These are phyloP conservation scores for Phlyctochytrium arcticum DNA, from an alignment of 192 early-diverging fungal species.

Conservation along the genomic window DNA sequence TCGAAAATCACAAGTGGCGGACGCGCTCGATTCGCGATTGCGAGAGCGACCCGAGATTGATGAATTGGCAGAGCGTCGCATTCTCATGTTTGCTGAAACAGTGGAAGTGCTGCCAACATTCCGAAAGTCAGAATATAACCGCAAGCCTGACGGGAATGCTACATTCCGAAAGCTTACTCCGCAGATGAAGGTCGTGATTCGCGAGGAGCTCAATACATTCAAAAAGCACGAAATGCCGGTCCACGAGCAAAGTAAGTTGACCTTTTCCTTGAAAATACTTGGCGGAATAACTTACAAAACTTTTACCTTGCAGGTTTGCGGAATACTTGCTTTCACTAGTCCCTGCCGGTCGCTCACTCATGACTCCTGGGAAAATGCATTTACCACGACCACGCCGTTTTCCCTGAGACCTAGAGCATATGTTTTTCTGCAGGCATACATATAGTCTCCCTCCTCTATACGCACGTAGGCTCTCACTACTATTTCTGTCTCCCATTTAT, in stretches of 20 bases:
- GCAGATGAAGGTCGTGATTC: slow-evolving; percentile 78
- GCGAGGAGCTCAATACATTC: slow-evolving; percentile 92
- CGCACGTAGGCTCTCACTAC: too few species aligned
- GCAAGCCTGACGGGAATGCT: slow-evolving; percentile 74
- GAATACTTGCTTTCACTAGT: slow-evolving; percentile 43
- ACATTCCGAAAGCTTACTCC: slow-evolving; percentile 83
- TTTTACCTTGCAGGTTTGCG: slow-evolving; percentile 22
- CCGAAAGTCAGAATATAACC: slow-evolving; percentile 76
- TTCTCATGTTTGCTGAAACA: slow-evolving; percentile 47
- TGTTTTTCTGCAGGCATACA: too few species aligned
- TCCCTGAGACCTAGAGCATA: too few species aligned
- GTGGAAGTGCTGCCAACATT: slow-evolving; percentile 60
- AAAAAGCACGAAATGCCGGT: slow-evolving; percentile 83
- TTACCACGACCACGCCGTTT: too few species aligned
- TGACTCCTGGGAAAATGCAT: too few species aligned
- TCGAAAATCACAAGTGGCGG: slow-evolving; percentile 36
- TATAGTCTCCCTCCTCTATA: too few species aligned
- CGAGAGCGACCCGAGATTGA: slow-evolving; percentile 43
- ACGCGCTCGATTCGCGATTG: slow-evolving; percentile 43
- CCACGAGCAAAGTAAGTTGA: slow-evolving; percentile 24
- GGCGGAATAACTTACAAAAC: slow-evolving; percentile 1
- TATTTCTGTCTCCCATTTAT: too few species aligned
- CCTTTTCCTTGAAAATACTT: not conserved
- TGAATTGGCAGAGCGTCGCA: slow-evolving; percentile 33
- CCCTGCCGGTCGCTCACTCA: too few species aligned